These are phyloP conservation scores for Heritiera fomes DNA, from an alignment of 345 rosid species.

Conservation along the genomic window DNA sequence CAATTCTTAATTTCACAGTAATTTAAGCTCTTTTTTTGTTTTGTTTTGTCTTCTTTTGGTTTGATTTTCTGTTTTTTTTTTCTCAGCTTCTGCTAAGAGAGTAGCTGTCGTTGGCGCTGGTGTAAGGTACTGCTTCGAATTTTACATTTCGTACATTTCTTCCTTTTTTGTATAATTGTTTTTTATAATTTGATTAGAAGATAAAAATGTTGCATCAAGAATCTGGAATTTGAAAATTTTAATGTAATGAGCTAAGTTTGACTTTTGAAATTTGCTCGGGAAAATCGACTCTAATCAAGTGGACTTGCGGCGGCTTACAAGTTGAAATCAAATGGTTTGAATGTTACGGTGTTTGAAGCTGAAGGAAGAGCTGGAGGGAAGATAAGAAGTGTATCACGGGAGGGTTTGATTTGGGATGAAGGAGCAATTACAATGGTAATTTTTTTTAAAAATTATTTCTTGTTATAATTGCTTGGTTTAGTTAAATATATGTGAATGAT, in stretches of 20 bases:
- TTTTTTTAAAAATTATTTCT: background rate
- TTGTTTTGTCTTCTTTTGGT: background rate
- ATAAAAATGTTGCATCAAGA: background rate
- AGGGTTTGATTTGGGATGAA: conserved; percentile 83
- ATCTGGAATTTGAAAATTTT: background rate
- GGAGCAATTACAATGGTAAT: conserved; percentile 95
- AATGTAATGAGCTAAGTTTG: background rate
- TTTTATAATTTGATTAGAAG: background rate
- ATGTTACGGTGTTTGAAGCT: conserved; percentile 81
- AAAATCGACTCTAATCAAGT: conserved; percentile 33
- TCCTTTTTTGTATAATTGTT: background rate
- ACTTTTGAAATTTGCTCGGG: background rate
- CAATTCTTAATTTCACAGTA: background rate
- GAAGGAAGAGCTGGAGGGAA: conserved; percentile 88
- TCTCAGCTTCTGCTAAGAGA: conserved; percentile 23
- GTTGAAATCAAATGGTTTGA: conserved; percentile 74
- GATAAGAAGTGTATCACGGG: conserved; percentile 60
- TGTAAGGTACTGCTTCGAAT: conserved; percentile 1
- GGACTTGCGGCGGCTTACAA: conserved; percentile 95
- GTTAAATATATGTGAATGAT: conserved; percentile 11
- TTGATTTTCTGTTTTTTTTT: background rate
- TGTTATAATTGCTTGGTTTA: background rate
- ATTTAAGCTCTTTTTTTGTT: background rate
- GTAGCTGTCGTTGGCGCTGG: conserved; percentile 23
- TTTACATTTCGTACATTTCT: background rate